Conservation (phyloP, 345 rosid genomes). For the Luvunga scandens region DNA sequence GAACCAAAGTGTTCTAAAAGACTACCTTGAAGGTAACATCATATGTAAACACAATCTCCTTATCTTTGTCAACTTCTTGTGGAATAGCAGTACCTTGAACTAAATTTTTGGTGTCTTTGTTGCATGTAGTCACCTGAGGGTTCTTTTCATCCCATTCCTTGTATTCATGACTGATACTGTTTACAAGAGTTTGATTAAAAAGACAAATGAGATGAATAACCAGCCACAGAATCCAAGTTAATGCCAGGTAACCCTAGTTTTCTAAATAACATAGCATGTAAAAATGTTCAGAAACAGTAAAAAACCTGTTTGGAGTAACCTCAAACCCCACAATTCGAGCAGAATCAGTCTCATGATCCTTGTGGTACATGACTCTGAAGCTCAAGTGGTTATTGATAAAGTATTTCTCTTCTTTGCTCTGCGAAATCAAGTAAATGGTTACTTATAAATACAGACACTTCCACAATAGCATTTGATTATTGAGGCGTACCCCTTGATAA, state of each 20-base stretch:
- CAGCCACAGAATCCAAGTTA: neutral
- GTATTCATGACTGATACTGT: conserved; percentile 90
- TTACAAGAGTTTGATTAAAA: conserved; percentile 18
- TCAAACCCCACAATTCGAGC: conserved; percentile 98
- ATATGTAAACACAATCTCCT: conserved; percentile 84
- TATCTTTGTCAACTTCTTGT: conserved; percentile 74
- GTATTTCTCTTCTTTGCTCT: conserved; percentile 97
- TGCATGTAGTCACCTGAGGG: conserved; percentile 88
- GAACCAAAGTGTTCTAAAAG: neutral
- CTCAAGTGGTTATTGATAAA: conserved; percentile 94
- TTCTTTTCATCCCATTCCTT: conserved; percentile 87
- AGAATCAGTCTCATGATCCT: conserved; percentile 74
- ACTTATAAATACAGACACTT: conserved; percentile 8
- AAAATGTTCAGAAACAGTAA: conserved; percentile 3
- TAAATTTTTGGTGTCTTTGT: conserved; percentile 81
- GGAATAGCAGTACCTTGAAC: conserved; percentile 86
- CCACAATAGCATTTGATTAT: conserved; percentile 13
- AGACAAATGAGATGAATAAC: neutral
- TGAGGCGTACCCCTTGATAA: conserved; percentile 71
- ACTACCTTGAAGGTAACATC: conserved; percentile 87
- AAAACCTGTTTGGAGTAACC: conserved; percentile 86
- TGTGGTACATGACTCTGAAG: conserved; percentile 91
- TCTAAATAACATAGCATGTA: neutral
- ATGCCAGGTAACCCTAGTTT: neutral
- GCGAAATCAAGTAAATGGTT: conserved; percentile 25